Conservation (phyloP, 1,139 yeast genomes). For the Hyphopichia khmerensis region DNA sequence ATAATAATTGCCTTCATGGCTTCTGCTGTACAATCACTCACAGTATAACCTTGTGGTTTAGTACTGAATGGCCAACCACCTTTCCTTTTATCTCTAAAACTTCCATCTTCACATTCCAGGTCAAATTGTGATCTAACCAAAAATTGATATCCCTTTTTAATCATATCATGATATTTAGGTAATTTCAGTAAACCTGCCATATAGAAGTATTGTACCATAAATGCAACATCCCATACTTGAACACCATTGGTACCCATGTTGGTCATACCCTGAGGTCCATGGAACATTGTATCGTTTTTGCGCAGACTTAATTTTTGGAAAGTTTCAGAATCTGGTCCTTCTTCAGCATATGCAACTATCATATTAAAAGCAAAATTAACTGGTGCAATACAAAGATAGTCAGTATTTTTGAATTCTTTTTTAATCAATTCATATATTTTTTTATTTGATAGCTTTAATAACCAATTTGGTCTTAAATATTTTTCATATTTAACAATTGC, state of each 20-base stretch:
- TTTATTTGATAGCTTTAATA: constrained; percentile 52
- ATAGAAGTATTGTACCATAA: constrained; percentile 80
- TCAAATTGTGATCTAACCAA: constrained; percentile 82
- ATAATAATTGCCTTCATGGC: constrained; percentile 90
- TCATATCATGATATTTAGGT: constrained; percentile 63
- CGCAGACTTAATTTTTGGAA: constrained; percentile 58
- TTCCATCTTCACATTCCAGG: constrained; percentile 72
- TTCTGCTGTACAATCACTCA: constrained; percentile 96
- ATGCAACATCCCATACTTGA: constrained; percentile 96
- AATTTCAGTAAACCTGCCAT: constrained; percentile 75
- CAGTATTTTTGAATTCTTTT: constrained; percentile 79
- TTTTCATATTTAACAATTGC: constrained; percentile 64
- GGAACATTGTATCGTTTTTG: constrained; percentile 75
- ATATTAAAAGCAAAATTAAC: constrained; percentile 85
- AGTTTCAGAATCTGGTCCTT: constrained; percentile 66
- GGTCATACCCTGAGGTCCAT: constrained; percentile 88
- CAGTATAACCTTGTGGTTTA: constrained; percentile 93
- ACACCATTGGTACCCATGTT: constrained; percentile 98
- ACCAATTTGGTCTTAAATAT: constrained; percentile 71
- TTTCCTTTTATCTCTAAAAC: constrained; percentile 76
- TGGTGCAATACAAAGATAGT: constrained; percentile 87
- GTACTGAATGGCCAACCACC: constrained; percentile 99
- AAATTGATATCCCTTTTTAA: constrained; percentile 66
- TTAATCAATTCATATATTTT: constrained; percentile 61
- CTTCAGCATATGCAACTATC: constrained; percentile 64